Conservation (phyloP, 176 grass and related monocot genomes). For the maize (Zea mays) region Zm-B73-REFERENCE-NAM-5.0 NC_050103.1:165190501-165191000, state of each 20-base stretch:
- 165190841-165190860: conserved; percentile 49
- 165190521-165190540: conserved; percentile 96
- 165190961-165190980: neutral
- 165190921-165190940: neutral
- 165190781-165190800: neutral
- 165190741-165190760: neutral
- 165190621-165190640: neutral
- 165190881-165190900: conserved; percentile 65
- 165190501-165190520: conserved; percentile 96
- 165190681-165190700: neutral
- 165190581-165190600: conserved; percentile 88
- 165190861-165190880: conserved; percentile 66
- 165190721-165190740: too few species aligned
- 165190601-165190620: conserved; percentile 46
- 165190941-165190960: conserved; percentile 44
- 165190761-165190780: neutral
- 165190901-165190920: conserved; percentile 24
- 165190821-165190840: conserved; percentile 54
- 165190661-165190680: neutral
- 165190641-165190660: neutral
- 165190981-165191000: neutral
- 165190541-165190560: conserved; percentile 85
- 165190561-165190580: conserved; percentile 85
- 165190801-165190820: neutral
- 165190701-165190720: neutral